Evolutionary conservation across 495 filamentous ascomycete species (phyloP), one percentile per base, ranked within the genome.

Genomic region (Neurospora sp.): DNA sequence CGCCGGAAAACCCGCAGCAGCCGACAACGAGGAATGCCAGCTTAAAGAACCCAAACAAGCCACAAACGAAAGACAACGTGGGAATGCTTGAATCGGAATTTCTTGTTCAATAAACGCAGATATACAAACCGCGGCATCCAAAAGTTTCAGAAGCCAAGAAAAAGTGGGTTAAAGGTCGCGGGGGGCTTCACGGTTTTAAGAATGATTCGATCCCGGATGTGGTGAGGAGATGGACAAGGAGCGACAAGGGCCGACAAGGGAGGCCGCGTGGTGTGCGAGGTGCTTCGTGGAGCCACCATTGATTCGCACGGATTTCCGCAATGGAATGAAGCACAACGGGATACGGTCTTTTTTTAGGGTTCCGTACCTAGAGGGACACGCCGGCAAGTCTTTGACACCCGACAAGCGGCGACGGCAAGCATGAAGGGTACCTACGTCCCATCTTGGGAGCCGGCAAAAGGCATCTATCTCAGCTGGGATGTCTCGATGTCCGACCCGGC

Each of bases 191-290:
- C 74, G 40, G 61, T 12, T 73, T 78, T 74, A 78, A 75, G 75
- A 74, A 74, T 78, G 72, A 76, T 75, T 77, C 74, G 76, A 71
- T 78, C 77, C 53, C 75, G 77, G 71, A 77, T 75, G 73, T 74
- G 75, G 74, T 46, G 71, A 41, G 61, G 41, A 61, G 53, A 66
- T 66, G 53, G 53, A 27, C 53, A 35, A 35, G 53, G 53, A 66
- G 27, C 53, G 14, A 66, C 53, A 61, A 66, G 53, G 53, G 27
- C 53, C 27, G 53, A 35, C 53, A 20, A 74, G 22, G 66, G 66
- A 71, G 61, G 76, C 73, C 73, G 74, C 70, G 74, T 73, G 76
- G 76, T 72, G 70, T 68, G 48, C 40, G 75, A 72, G 41, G 40
- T 72, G 68, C 70, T 74, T 75, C 76, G 70, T 72, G 72, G 44